A percentile compares a stretch with the other conserved stretches of the same genome.
Conservation (phyloP, 306 rosid species). For the Pterocarpus santalinus region DNA sequence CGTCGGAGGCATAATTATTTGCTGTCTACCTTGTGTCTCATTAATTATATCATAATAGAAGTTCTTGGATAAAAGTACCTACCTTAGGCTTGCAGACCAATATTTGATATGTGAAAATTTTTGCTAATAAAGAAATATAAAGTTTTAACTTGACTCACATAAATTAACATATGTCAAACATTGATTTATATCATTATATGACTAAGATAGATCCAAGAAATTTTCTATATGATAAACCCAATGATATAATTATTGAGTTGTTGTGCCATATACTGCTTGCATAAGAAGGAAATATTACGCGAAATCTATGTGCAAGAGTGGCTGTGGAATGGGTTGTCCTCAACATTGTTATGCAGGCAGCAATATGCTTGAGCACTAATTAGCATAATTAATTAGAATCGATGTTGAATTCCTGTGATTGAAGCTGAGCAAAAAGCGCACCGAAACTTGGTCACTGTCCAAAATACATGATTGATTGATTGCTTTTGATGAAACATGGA, state of each 20-base stretch:
- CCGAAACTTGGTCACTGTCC: no score
- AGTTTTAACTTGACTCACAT: no score
- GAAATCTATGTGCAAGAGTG: neutral
- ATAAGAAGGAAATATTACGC: neutral
- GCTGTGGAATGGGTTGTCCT: neutral
- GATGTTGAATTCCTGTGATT: neutral
- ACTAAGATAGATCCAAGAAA: no score
- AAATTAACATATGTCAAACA: no score
- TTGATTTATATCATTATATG: no score
- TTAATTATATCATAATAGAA: no score
- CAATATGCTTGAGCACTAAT: neutral
- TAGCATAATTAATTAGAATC: neutral
- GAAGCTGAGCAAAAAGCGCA: neutral
- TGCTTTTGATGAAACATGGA: slow-evolving; percentile 6
- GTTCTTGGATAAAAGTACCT: no score
- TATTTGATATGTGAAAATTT: no score
- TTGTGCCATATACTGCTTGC: neutral
- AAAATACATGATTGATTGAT: slow-evolving; percentile 16
- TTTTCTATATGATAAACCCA: neutral
- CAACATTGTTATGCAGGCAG: neutral
- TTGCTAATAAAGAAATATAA: no score
- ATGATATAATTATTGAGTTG: neutral
- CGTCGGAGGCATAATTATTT: no score
- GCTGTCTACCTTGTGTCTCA: no score
- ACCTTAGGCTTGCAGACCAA: no score